Evolutionary conservation across 257 asterid genomes (phyloP), one percentile per base, ranked within the genome.

Genomic region (Agastache rugosa): DNA sequence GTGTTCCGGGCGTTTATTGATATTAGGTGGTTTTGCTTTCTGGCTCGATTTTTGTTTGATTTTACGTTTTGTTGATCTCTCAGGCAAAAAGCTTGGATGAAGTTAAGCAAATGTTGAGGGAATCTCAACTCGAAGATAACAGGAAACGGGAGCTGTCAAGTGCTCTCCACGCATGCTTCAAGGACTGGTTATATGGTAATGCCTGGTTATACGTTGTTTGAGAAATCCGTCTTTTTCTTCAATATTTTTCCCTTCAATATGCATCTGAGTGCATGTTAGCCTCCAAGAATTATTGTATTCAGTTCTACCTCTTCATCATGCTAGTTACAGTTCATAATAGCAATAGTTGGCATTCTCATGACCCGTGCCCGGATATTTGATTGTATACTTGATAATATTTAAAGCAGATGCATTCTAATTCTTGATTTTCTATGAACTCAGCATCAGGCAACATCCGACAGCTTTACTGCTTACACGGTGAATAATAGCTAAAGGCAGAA

Each of bases 131-230:
- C 63, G 98, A 93, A 56, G 98, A 90, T 60, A 90, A 78, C 84
- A 82, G 93, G 84, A 93, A 91, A 82, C 89, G 93, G 73, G 97
- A 93, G 83, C 69, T 93, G 68, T 85, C 97, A 22, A 87, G 78
- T 79, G 94, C 96, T 59, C 93, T 93, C 39, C 98, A 93, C 77
- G 81, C 85, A 9, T 92, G 90, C 80, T 93, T 91, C 78, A 93
- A 91, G 79, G 98, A 93, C 76, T 93, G 98, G 98, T 79, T 93
- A 76, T 93, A 91, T 71, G 97, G 98, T 93, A 93, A 83, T 75
- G 67, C 35, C 66, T 69, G 11, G 2, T 76, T 67, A 47, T 53
- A 16, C 75, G 59, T 31, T 42, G n/a, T 34, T 17, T 47, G 23
- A 64, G 63, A 41, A 42, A 29, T 67, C 61, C 15, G 25, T 20